These are phyloP conservation scores for Exophiala xenobiotica DNA, from an alignment of 2,329 filamentous ascomycete species.

Conservation along the genomic window DNA sequence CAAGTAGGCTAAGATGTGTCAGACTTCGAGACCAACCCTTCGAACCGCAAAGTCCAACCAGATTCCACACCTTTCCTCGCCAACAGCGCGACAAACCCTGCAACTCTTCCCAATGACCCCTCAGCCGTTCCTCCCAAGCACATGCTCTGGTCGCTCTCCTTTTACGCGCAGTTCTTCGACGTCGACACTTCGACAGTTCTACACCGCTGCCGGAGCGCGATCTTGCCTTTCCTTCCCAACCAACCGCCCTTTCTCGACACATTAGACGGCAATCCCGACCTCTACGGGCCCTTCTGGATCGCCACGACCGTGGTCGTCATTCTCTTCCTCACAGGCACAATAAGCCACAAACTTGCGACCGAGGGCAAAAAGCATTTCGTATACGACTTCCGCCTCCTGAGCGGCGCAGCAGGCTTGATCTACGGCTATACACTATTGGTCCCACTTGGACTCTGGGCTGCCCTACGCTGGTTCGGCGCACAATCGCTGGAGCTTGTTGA, in stretches of 20 bases:
- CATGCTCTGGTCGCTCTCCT: conserved; percentile 86
- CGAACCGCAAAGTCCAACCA: conserved; percentile 50
- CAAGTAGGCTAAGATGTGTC: conserved; percentile 9
- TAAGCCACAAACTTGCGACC: conserved; percentile 79
- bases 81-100: conserved; percentile 52
- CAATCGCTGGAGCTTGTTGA: conserved; percentile 91
- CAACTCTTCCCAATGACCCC: conserved; percentile 49
- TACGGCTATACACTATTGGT: conserved; percentile 94
- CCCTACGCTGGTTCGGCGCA: conserved; percentile 91
- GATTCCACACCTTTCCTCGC: conserved; percentile 53
- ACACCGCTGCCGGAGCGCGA: conserved; percentile 79
- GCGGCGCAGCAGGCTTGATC: conserved; percentile 84
- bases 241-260: conserved; percentile 90
- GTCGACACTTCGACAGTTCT: conserved; percentile 91
- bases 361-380: conserved; percentile 31
- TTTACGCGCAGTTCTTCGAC: conserved; percentile 98
- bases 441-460: conserved; percentile 80
- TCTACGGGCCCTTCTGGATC: conserved; percentile 98
- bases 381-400: conserved; percentile 70
- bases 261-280: conserved; percentile 90
- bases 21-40: conserved; percentile 66
- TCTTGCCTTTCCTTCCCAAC: conserved; percentile 82
- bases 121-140: conserved; percentile 64
- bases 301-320: conserved; percentile 96
- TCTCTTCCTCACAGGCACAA: conserved; percentile 90